Evolutionary conservation across 345 rosid genomes (phyloP), one percentile per base, ranked within the genome.

Genomic region (Acer campestre): DNA sequence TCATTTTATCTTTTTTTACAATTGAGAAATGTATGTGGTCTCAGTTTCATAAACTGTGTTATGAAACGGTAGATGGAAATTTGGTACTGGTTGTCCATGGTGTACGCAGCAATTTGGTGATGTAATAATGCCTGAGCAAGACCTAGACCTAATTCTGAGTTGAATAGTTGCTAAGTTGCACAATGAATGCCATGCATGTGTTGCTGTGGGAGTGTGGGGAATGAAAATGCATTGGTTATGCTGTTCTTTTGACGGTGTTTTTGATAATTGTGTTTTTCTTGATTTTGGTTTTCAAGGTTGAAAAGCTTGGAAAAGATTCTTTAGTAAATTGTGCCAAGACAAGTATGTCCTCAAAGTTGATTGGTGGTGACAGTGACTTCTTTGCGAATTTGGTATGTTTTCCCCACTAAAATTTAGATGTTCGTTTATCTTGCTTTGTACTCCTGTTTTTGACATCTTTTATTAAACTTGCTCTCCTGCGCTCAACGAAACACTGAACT

Each of bases 311-410:
- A 69, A 97, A 93, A 80, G 94, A 87, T 82, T 92, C 96, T 80
- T 83, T 97, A 56, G 81, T 97, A 70, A 97, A 94, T 82, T 94
- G 95, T 82, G 99, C 98, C 63, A 97, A 97, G 83, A 97, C 98
- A 65, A 97, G 98, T 86, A 94, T 97, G 97, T 96, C 99, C 73
- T 97, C 99, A 3, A 97, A 94, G 87, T 83, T 97, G 86, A 93
- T 97, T 84, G 91, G 92, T 68, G 89, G 84, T 76, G 98, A 97
- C 85, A 91, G 97, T 64, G 94, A 94, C 88, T 89, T 93, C 86
- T 97, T 94, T 68, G 98, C 99, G 9, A 89, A 93, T 87, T 58
- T 94, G 98, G 99, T 94, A 89, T 67, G 81, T 53, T 51, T 53
- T 63, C 8, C 20, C n/a, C 14, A 8, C 10, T 38, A 13, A 42